Evolutionary conservation across 176 grass and related monocot genomes (phyloP).

Genomic region (Rhynchospora tenuis): DNA sequence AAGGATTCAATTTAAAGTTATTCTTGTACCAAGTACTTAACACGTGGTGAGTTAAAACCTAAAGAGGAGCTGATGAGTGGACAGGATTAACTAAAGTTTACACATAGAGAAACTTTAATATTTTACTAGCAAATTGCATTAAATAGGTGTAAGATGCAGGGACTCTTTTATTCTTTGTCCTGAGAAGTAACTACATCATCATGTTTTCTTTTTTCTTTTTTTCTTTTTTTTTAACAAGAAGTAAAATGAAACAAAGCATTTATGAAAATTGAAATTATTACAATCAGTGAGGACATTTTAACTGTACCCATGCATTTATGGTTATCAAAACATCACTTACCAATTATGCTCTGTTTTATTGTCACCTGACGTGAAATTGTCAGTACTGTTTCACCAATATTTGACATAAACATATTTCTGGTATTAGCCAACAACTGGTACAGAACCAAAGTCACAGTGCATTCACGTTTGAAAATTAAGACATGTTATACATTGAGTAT

Average conservation of each 20-base stretch:
- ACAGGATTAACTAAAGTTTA: neutral
- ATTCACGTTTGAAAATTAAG: neutral
- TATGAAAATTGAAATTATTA: neutral
- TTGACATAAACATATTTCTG: neutral
- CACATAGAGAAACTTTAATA: conserved; percentile 10
- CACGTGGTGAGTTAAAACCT: conserved; percentile 4
- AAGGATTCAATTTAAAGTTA: conserved; percentile 3
- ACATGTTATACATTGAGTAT: neutral
- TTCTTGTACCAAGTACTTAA: neutral
- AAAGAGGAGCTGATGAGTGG: conserved; percentile 8
- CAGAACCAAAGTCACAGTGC: neutral
- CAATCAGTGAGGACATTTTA: neutral
- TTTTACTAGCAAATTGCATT: neutral
- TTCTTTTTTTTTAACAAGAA: neutral
- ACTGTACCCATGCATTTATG: conserved; percentile 8
- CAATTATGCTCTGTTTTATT: neutral
- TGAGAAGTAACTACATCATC: neutral
- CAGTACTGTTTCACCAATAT: neutral
- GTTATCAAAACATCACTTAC: conserved; percentile 6
- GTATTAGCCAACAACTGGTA: neutral
- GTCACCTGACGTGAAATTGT: neutral
- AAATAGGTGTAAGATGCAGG: neutral
- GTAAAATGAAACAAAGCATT: neutral
- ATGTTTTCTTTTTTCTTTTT: neutral
- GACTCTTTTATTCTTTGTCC: neutral